Evolutionary conservation across 1,284 basidiomycete species (phyloP).

Genomic region (Boletellus deceptivus): DNA sequence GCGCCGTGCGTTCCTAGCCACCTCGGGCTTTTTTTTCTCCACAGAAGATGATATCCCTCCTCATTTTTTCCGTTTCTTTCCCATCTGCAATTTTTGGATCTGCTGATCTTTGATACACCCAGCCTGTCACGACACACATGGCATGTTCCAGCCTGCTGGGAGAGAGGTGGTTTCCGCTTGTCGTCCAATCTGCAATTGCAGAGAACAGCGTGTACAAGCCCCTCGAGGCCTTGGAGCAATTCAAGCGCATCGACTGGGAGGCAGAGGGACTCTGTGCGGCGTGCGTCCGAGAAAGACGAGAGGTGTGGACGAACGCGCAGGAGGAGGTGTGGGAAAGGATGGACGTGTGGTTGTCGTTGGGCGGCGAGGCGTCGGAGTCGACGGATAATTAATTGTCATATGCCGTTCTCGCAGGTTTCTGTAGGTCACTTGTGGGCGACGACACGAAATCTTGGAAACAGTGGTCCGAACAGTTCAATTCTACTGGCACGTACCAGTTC

Average conservation of each 20-base stretch:
- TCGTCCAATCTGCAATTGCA: constrained; percentile 60
- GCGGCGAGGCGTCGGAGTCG: constrained; percentile 4
- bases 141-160: constrained; percentile 67
- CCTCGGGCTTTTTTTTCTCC: too few relatives aligned
- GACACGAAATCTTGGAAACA: too few relatives aligned
- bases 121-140: constrained; percentile 63
- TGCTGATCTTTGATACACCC: background rate
- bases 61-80: background rate
- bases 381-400: too few relatives aligned
- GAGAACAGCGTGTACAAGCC: constrained; percentile 61
- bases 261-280: constrained; percentile 53
- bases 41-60: background rate
- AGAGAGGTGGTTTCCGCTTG: constrained; percentile 64
- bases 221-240: constrained; percentile 59
- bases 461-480: too few relatives aligned
- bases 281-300: constrained; percentile 56
- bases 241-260: constrained; percentile 59
- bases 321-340: constrained; percentile 56
- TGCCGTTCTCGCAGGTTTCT: too few relatives aligned
- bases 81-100: background rate
- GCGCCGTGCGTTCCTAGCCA: too few relatives aligned
- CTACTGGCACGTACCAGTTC: too few relatives aligned
- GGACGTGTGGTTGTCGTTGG: constrained; percentile 50
- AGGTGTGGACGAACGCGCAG: constrained; percentile 67
- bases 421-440: too few relatives aligned